Base-by-base conservation (phyloP, 179 eudicot species). In the Silene noctiflora region DNA sequence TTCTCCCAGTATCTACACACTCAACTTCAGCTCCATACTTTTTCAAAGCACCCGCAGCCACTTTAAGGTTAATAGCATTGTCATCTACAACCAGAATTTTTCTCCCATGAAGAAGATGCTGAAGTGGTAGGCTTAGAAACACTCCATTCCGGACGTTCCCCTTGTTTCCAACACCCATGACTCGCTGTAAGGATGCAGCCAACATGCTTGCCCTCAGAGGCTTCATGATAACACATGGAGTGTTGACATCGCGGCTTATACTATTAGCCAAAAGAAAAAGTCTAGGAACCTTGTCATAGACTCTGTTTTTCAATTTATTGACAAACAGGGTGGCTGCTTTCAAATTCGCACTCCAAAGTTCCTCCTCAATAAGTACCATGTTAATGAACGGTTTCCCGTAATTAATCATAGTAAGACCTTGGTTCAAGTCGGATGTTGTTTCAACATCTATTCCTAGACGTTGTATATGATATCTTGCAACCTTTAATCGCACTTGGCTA, bases 21-120 rank as follows among this genome's bases (percentile, higher is more conserved):
- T 82, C 92, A 44, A 92, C 97, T 17, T 87, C 92, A 39, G 97
- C 96, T 60, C 97, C 97, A 78, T 89, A 91, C 84, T 88, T 91
- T 74, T 86, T 91, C 80, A 92, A 81, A 42, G 91, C 91, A 55
- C 91, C 96, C 25, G 90, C 96, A 66, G 96, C 96, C 35, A 92
- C 97, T 68, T 82, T 87, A 44, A 86, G 96, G 72, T 92, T 92
- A 24, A 89, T 89, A 46, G 20, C 66, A 78, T 92, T 91, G 76
- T 92, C 97, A 84, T 92, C 97, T 24, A 92, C 92, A 25, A 92
- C 96, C 53, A 92, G 87, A 65, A 92, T 86, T 75, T 82, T 91
- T 72, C 90, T 88, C 31, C 92, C 94, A 44, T 56, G 82, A 27
- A 92, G 92, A 53, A 92, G 87, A 75, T 67, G 86, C 77, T 77